phyloP scores from a whole-genome alignment of 345 rosid species.

The Nasturtium officinale region DNA sequence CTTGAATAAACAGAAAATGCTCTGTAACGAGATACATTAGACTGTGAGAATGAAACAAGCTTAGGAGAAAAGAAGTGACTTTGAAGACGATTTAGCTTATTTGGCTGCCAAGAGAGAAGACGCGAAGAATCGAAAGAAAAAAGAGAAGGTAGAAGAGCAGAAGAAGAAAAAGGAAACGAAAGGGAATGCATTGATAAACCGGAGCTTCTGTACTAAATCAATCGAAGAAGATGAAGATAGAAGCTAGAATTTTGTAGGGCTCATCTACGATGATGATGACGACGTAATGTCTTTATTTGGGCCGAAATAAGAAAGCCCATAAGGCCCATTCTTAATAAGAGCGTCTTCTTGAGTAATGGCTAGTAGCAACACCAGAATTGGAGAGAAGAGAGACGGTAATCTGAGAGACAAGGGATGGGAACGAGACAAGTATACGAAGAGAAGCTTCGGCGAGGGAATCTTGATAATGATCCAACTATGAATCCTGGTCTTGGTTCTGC shows the following conservation, averaged over 20 bases:
- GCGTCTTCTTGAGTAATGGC: neutral
- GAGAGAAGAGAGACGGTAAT: constrained; percentile 29
- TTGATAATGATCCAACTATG: constrained; percentile 81
- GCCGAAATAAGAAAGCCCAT: constrained; percentile 21
- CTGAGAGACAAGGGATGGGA: constrained; percentile 53
- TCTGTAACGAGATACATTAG: constrained; percentile 30
- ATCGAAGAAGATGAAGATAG: constrained; percentile 32
- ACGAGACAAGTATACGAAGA: constrained; percentile 88
- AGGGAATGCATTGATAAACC: constrained; percentile 39
- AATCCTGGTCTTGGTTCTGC: constrained; percentile 87
- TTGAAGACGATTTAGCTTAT: constrained; percentile 26
- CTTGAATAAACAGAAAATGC: constrained; percentile 30
- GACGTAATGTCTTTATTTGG: constrained; percentile 13
- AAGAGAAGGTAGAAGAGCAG: constrained; percentile 23
- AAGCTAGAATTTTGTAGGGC: constrained; percentile 27
- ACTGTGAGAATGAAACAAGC: constrained; percentile 23
- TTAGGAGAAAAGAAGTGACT: constrained; percentile 23
- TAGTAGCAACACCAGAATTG: neutral
- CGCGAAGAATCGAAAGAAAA: constrained; percentile 7
- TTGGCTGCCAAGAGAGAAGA: constrained; percentile 30
- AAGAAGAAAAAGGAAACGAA: constrained; percentile 30
- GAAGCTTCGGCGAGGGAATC: constrained; percentile 71
- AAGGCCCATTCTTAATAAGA: constrained; percentile 1
- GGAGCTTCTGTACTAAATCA: constrained; percentile 28
- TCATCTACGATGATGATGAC: constrained; percentile 1